Conservation (phyloP, 2,329 filamentous ascomycete species). For the Aureobasidium sp. region DNA sequence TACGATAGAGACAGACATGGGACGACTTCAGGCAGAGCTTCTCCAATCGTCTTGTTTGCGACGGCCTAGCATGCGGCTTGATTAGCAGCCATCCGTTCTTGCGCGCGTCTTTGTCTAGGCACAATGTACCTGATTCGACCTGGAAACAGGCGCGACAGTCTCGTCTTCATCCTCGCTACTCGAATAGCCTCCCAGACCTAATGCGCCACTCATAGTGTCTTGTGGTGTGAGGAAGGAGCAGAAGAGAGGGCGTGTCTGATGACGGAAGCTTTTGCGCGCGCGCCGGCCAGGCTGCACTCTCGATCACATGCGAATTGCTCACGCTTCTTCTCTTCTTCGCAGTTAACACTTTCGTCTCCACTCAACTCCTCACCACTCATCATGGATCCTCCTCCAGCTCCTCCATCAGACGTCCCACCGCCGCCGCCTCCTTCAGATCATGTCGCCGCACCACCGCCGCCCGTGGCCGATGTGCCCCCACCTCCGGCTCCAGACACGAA, state of each 20-base stretch:
- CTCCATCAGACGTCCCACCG: constrained; percentile 19
- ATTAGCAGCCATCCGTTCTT: constrained; percentile 42
- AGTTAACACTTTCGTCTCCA: background rate
- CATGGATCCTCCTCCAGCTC: constrained; percentile 20
- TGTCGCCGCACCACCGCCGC: constrained; percentile 21
- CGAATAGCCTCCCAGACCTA: constrained; percentile 38
- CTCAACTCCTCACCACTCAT: background rate
- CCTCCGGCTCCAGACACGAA: constrained; percentile 14
- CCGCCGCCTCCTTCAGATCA: constrained; percentile 22
- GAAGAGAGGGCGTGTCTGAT: background rate
- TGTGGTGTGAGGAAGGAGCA: background rate
- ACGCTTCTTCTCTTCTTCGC: background rate
- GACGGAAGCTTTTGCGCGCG: background rate
- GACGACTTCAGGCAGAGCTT: background rate
- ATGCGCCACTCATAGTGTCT: constrained; percentile 24
- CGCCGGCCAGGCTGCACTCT: background rate
- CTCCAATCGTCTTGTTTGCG: constrained; percentile 15
- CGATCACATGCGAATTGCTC: constrained; percentile 1
- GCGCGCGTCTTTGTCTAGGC: constrained; percentile 13
- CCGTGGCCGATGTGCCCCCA: constrained; percentile 16
- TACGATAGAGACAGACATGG: background rate
- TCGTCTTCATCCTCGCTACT: constrained; percentile 42
- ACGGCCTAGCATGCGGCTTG: constrained; percentile 16
- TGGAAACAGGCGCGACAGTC: constrained; percentile 20
- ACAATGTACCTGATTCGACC: constrained; percentile 1